Evolutionary conservation across 495 filamentous ascomycete species (phyloP), one percentile per base, ranked within the genome.

Genomic region (Penicillium maclennaniae): DNA sequence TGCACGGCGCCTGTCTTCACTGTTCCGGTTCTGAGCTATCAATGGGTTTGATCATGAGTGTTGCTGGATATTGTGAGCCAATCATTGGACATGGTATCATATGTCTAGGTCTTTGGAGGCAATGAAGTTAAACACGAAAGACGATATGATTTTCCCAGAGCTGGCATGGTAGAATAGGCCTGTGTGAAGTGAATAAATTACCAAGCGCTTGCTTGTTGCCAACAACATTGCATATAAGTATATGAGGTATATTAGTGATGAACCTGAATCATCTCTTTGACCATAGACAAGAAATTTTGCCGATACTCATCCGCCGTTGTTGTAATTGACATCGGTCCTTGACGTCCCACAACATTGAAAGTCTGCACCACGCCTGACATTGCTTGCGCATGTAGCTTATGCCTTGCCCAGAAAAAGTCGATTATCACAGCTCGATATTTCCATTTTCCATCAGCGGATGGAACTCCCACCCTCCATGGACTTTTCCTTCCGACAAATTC

Each of bases 361-460:
- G 75, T 68, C 15, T 78, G 76, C 36, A 88, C 74, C 27, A 87
- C 65, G 0, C 79, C 73, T 5, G 86, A 85, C 77, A 87, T 75
- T 0, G 78, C 74, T 61, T 74, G 77, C 3, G 85, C 78, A 45
- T 80, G 81, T 1, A 83, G 48, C 55, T 81, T 85, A 67, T 87
- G 84, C 60, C 82, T 83, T 1, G 83, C 82, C 82, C 85, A 88
- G 67, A 88, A 87, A 57, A 87, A 88, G 63, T 88, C 85, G 40
- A 89, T 65, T 20, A 87, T 58, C 6, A 81, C 74, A 7, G 75
- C 81, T 14, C 83, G 71, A 56, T 87, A 89, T 19, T 82, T 73
- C 70, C 84, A 82, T 61, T 81, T 78, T 4, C 80, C 81, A 61
- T 87, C 82, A 9, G 76, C 71, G 19, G 81, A 83, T 0, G 62